Base-by-base conservation (phyloP, 164 flowering plant species). In the Aristolochia contorta region DNA sequence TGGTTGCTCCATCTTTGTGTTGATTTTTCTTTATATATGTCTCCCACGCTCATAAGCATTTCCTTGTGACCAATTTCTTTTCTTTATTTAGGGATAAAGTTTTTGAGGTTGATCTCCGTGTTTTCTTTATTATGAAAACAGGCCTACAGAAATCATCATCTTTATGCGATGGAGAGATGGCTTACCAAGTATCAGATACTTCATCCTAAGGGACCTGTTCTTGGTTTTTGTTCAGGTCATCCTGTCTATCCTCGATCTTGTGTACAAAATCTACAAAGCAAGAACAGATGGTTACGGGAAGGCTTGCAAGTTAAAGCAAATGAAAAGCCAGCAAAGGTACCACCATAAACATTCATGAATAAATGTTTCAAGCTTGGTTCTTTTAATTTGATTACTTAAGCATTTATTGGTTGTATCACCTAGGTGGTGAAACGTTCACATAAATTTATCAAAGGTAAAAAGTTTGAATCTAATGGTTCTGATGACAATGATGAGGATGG, bases 111-210 rank as follows among this genome's bases (percentile, higher is more conserved):
- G 12, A 37, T 37, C 7, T 37, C 43, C 12, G 10, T 0, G 12
- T 37, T 37, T 37, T 37, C 43, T 37, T 37, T 3, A 37, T 37
- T 6, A 3, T 37, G 43, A 65, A 45, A 76, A 56, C 87, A 93
- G 98, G 98, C 96, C 16, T 93, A 93, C 60, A 86, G 61, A 72
- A 88, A 51, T 49, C 98, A 90, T 74, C 78, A 59, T 50, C 77
- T 93, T 27, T 90, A 93, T 80, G 94, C 83, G 43, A 77, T 93
- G 68, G 98, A 93, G 74, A 87, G 78, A 75, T 93, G 97, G 98
- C 91, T 90, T 65, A 81, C 82, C 53, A 87, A 78, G 87, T 75
- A 81, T 75, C 87, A 93, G 70, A 79, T 80, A 53, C 79, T 93
- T 66, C 77, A 86, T 70, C 98, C 98, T 22, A 87, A 80, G 75